Evolutionary conservation across 2,329 filamentous ascomycete genomes (phyloP).

Genomic region (Talaromyces amestolkiae): DNA sequence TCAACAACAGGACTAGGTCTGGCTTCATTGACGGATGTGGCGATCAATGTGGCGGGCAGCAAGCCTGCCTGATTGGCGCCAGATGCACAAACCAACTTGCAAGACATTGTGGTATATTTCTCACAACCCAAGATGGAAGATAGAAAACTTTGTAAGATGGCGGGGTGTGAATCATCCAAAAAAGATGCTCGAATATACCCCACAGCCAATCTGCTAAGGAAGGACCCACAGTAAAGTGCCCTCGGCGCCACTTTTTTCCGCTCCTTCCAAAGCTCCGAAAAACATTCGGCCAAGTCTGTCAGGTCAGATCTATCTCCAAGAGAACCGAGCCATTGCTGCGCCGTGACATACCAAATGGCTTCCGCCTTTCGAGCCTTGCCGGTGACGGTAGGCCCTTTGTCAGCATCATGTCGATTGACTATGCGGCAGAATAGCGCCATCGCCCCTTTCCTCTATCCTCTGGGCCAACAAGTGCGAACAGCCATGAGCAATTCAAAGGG

Average conservation of each 20-base stretch:
- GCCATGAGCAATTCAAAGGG: conserved; percentile 40
- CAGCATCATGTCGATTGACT: conserved; percentile 33
- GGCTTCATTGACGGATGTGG: conserved; percentile 40
- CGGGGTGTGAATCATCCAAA: conserved; percentile 15
- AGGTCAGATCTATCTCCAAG: background rate
- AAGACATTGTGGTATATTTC: conserved; percentile 29
- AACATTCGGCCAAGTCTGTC: conserved; percentile 15
- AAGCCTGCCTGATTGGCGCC: conserved; percentile 42
- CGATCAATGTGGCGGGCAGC: conserved; percentile 43
- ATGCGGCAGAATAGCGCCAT: conserved; percentile 31
- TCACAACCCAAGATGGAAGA: background rate
- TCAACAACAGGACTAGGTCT: conserved; percentile 35
- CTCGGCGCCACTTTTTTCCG: conserved; percentile 16
- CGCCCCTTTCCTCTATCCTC: conserved; percentile 30
- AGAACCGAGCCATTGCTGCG: conserved; percentile 3
- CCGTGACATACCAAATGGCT: conserved; percentile 30
- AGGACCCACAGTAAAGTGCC: conserved; percentile 5
- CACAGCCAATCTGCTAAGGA: conserved; percentile 11
- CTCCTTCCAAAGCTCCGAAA: conserved; percentile 17
- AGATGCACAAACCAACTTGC: conserved; percentile 38
- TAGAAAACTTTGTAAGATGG: conserved; percentile 7
- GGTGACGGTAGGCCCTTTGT: conserved; percentile 33
- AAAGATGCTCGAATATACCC: conserved; percentile 13
- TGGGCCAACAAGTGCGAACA: conserved; percentile 37
- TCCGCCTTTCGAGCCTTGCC: conserved; percentile 36